Conservation (phyloP, 2,329 filamentous ascomycete species). For the Mycosphaerelloides madeirae region DNA sequence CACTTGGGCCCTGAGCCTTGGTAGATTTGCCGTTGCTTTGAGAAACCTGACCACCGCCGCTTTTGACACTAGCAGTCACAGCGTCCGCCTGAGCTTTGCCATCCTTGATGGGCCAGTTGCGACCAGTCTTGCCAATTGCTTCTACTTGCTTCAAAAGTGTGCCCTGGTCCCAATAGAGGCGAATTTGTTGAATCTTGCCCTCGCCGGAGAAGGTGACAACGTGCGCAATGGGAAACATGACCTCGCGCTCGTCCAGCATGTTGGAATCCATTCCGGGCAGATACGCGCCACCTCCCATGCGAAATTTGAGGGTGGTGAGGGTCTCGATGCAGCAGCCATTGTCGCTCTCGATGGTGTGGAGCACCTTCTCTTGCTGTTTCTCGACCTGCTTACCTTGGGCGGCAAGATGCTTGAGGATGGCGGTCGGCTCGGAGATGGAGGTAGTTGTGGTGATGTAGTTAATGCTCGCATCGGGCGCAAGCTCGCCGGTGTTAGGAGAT, state of each 20-base stretch:
- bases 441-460: constrained; percentile 90
- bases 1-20: constrained; percentile 16
- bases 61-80: constrained; percentile 31
- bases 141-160: constrained; percentile 89
- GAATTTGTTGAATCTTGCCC: constrained; percentile 78
- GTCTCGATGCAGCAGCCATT: constrained; percentile 70
- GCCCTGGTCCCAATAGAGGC: constrained; percentile 92
- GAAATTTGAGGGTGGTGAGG: constrained; percentile 78
- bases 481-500: constrained; percentile 38
- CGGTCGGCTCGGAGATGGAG: constrained; percentile 62
- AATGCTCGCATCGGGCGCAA: constrained; percentile 44
- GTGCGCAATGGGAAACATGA: constrained; percentile 80
- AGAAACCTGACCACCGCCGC: constrained; percentile 22
- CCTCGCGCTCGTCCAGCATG: constrained; percentile 77
- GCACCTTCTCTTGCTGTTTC: constrained; percentile 74
- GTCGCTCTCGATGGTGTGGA: constrained; percentile 67
- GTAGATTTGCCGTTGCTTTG: constrained; percentile 17
- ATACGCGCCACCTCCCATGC: constrained; percentile 75
- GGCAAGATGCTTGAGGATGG: constrained; percentile 78
- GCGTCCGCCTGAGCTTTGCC: constrained; percentile 76
- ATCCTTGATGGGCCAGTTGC: constrained; percentile 93
- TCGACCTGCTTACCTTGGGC: constrained; percentile 68
- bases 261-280: constrained; percentile 89
- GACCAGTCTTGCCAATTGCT: constrained; percentile 81
- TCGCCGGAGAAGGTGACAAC: constrained; percentile 76